Evolutionary conservation across 2,329 filamentous ascomycete genomes (phyloP).

Genomic region (Microsporum ferrugineum): DNA sequence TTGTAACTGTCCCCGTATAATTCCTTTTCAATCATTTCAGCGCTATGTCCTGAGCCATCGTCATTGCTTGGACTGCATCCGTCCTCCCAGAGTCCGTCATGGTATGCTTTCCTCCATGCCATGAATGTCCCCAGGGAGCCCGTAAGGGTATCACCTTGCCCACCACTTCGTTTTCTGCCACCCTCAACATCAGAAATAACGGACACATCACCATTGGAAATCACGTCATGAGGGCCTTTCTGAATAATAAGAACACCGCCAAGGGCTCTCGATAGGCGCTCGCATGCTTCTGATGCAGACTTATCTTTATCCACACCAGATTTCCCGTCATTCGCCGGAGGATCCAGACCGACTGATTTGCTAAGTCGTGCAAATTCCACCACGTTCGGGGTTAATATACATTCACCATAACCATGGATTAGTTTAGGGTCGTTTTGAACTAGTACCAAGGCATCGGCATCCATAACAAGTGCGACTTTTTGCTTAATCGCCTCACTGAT

Average conservation of each 20-base stretch:
- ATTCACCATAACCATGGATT: slow-evolving; percentile 67
- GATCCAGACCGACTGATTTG: slow-evolving; percentile 58
- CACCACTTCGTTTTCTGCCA: slow-evolving; percentile 79
- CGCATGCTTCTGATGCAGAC: slow-evolving; percentile 45
- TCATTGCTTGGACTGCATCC: slow-evolving; percentile 20
- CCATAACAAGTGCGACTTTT: slow-evolving; percentile 69
- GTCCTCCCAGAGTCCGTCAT: slow-evolving; percentile 64
- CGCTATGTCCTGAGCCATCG: slow-evolving; percentile 26
- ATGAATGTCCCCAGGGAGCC: slow-evolving; percentile 80
- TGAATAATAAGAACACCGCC: slow-evolving; percentile 85
- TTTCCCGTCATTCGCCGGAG: slow-evolving; percentile 26
- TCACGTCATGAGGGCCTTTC: slow-evolving; percentile 72
- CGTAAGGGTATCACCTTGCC: slow-evolving; percentile 91
- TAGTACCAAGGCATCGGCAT: slow-evolving; percentile 77
- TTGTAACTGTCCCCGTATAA: slow-evolving; percentile 28
- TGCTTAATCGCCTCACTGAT: slow-evolving; percentile 64
- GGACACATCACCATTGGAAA: slow-evolving; percentile 69
- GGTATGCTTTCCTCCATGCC: slow-evolving; percentile 78
- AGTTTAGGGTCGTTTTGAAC: slow-evolving; percentile 65
- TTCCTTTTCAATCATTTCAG: slow-evolving; percentile 22
- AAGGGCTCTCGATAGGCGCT: slow-evolving; percentile 60
- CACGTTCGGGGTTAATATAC: slow-evolving; percentile 87
- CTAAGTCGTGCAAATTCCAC: slow-evolving; percentile 82
- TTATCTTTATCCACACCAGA: slow-evolving; percentile 28
- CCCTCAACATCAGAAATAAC: slow-evolving; percentile 65